Conservation (phyloP, 352 stramenopile species). For the Globisporangium sylvaticum region DNA sequence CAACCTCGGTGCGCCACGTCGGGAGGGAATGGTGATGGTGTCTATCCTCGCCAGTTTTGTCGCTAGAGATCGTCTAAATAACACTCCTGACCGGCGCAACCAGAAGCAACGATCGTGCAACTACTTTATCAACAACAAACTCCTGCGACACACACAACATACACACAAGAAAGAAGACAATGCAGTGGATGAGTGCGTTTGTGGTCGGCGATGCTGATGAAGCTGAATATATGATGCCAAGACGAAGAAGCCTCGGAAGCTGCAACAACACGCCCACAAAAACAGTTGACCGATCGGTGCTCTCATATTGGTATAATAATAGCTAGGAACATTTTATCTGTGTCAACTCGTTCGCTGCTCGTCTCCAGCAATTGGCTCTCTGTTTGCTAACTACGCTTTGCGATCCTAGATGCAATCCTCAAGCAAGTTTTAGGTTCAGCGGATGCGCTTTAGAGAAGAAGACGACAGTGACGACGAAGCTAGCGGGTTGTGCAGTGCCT, state of each 20-base stretch:
- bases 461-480: background rate
- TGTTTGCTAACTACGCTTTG: background rate
- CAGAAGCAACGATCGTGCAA: slow-evolving; percentile 2
- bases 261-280: slow-evolving; percentile 5
- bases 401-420: slow-evolving; percentile 3
- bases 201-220: slow-evolving; percentile 3
- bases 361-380: background rate
- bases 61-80: slow-evolving; percentile 5
- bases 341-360: background rate
- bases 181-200: slow-evolving; percentile 10
- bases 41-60: slow-evolving; percentile 8
- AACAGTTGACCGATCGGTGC: slow-evolving; percentile 11
- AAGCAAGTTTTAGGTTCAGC: slow-evolving; percentile 2
- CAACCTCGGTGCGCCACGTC: slow-evolving; percentile 3
- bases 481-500: slow-evolving; percentile 18
- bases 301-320: slow-evolving; percentile 33
- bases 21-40: background rate
- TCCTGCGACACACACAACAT: background rate
- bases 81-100: slow-evolving; percentile 1
- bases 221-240: slow-evolving; percentile 12
- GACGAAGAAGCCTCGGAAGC: slow-evolving; percentile 6
- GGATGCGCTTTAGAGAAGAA: slow-evolving; percentile 5
- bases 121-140: slow-evolving; percentile 12
- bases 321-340: slow-evolving; percentile 25
- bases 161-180: slow-evolving; percentile 2